These are phyloP conservation scores for Amanita pallidorosea DNA, from an alignment of 768 basidiomycete species.

Conservation along the genomic window DNA sequence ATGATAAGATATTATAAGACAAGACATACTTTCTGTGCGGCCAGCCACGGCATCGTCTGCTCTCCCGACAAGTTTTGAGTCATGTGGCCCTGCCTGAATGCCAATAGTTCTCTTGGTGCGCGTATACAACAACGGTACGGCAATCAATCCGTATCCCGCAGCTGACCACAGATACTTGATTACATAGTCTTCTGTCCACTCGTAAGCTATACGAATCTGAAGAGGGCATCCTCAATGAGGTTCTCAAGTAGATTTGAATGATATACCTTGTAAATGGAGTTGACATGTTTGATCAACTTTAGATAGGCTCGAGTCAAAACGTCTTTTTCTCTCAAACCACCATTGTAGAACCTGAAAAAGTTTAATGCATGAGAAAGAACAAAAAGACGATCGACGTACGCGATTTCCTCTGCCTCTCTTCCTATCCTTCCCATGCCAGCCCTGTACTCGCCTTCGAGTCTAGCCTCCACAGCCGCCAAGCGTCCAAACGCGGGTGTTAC, in stretches of 20 bases:
- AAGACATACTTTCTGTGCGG: slow-evolving; percentile 33
- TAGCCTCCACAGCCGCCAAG: slow-evolving; percentile 79
- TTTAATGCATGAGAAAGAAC: background rate
- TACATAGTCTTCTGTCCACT: slow-evolving; percentile 95
- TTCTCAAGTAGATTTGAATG: background rate
- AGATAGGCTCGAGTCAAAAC: slow-evolving; percentile 74
- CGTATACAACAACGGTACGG: slow-evolving; percentile 78
- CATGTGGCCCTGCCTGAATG: slow-evolving; percentile 13
- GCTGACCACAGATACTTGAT: slow-evolving; percentile 97
- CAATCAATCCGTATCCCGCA: slow-evolving; percentile 85
- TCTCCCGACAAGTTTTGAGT: background rate
- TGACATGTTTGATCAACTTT: slow-evolving; percentile 77
- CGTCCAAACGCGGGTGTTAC: slow-evolving; percentile 91
- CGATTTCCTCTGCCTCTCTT: slow-evolving; percentile 86
- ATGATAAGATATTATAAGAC: background rate
- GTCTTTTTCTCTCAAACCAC: slow-evolving; percentile 71
- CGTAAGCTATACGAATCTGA: slow-evolving; percentile 82
- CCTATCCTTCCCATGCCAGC: slow-evolving; percentile 79
- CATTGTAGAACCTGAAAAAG: slow-evolving; percentile 76
- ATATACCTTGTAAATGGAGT: slow-evolving; percentile 78
- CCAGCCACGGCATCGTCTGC: slow-evolving; percentile 32
- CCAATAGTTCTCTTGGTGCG: slow-evolving; percentile 31
- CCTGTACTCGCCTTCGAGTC: slow-evolving; percentile 85
- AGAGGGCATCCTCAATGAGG: background rate
- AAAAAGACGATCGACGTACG: slow-evolving; percentile 35